Evolutionary conservation across 192 early-diverging fungal genomes (phyloP).

Genomic region (Entomortierella lignicola): DNA sequence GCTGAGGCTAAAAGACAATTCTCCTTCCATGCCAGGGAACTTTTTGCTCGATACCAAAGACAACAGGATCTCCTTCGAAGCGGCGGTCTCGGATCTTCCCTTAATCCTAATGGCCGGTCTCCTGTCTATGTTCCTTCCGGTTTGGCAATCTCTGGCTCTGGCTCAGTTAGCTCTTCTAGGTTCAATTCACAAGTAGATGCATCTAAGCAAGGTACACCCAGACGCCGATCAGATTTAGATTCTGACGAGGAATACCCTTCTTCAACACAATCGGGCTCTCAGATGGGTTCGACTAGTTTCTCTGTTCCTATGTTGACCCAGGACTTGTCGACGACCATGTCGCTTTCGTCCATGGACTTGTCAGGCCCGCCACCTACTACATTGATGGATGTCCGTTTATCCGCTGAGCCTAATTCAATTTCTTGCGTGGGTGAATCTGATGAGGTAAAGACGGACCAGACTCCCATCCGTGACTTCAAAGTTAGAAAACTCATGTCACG

Average conservation of each 20-base stretch:
- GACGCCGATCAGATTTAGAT: slow-evolving; percentile 41
- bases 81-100: slow-evolving; percentile 5
- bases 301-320: slow-evolving; percentile 51
- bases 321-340: slow-evolving; percentile 45
- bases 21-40: slow-evolving; percentile 35
- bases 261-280: neutral
- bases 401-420: slow-evolving; percentile 1
- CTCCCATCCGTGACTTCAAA: slow-evolving; percentile 34
- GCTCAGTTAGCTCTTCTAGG: neutral
- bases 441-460: slow-evolving; percentile 2
- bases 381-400: slow-evolving; percentile 10
- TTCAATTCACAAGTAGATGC: neutral
- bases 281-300: slow-evolving; percentile 14
- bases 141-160: neutral
- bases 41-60: slow-evolving; percentile 44
- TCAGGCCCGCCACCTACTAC: slow-evolving; percentile 28
- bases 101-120: slow-evolving; percentile 4
- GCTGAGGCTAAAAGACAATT: slow-evolving; percentile 48
- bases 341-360: slow-evolving; percentile 21
- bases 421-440: neutral
- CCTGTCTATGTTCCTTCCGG: neutral
- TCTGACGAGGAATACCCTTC: slow-evolving; percentile 38
- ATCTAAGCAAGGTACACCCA: slow-evolving; percentile 23
- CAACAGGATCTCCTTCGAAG: slow-evolving; percentile 39
- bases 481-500: slow-evolving; percentile 49